Base-by-base conservation (phyloP, 257 asterid genomes). In the Rehmannia glutinosa region DNA sequence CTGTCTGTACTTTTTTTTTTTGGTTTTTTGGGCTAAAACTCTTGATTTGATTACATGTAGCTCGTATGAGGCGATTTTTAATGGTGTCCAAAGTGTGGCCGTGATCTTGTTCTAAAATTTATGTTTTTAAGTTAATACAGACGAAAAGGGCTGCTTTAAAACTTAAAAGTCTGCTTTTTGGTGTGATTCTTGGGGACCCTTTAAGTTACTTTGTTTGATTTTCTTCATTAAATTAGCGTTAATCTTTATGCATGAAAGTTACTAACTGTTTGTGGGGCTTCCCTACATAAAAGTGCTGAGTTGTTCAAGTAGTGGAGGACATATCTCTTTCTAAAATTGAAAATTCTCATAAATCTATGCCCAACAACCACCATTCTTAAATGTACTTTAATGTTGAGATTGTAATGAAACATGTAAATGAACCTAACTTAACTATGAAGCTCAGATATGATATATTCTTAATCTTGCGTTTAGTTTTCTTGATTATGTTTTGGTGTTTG, bases 91-190 rank as follows among this genome's bases (percentile, higher is more conserved):
- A n/a, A n/a, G n/a, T n/a, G n/a, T n/a, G n/a, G n/a, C 39, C 3
- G 1, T 17, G 9, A 9, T 25, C 15, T 46, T 62, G 54, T 21
- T 23, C 7, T 21, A 15, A 36, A 68, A 32, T 58, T 21, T n/a
- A n/a, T n/a, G n/a, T n/a, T n/a, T n/a, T n/a, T n/a, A n/a, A n/a
- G n/a, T n/a, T n/a, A n/a, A n/a, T n/a, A n/a, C n/a, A n/a, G n/a
- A n/a, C n/a, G n/a, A n/a, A n/a, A n/a, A n/a, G n/a, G n/a, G n/a
- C n/a, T n/a, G n/a, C n/a, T n/a, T n/a, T n/a, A n/a, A n/a, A n/a
- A n/a, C n/a, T n/a, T n/a, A n/a, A n/a, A n/a, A n/a, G 70, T 61
- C 24, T 7, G n/a, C 76, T 45, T 74, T 66, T 60, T 53, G 11
- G 65, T 65, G 43, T 38, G 64, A 64, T 58, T 58, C 38, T 32